Evolutionary conservation across 306 rosid species (phyloP), one percentile per base, ranked within the genome.

Genomic region (Rubus parviflorus): DNA sequence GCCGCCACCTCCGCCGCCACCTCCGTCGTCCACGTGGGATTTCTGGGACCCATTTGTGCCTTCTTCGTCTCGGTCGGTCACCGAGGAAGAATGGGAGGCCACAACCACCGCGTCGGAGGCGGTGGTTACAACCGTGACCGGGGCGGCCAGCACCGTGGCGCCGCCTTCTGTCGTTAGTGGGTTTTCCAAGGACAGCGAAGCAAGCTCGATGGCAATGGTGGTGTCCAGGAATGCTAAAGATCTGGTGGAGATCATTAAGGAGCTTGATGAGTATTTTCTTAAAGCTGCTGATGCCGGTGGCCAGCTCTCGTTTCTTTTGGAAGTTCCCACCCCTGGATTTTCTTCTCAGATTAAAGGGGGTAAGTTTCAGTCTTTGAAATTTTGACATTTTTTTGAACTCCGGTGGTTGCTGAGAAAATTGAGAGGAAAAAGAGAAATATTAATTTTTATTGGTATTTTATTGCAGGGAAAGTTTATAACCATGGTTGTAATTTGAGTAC

Each of bases 11-110:
- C 95, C 97, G 1, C 91, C 93, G 3, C 89, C 91, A 61, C 79
- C 78, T 57, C 61, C 86, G 2, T 85, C 93, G 2, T 90, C 97
- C 54, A 58, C 87, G 0, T 95, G 99, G 97, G 97, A 95, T 73
- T 95, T 92, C 87, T 95, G 99, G 99, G 97, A 92, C 86, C 99
- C 99, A 12, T 92, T 95, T 90, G 82, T 86, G 87, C 89, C 82
- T 67, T 79, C 88, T 0, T 73, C 87, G 23, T 86, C 98, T 9
- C 73, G 90, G 84, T 75, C 89, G 11, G 89, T 70, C 43, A 87
- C 93, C 0, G 97, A 91, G 89, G 99, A 95, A 75, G 96, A 88
- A 77, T 89, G 94, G 97, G 97, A 89, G 25, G 87, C 86, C 8
- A 80, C 93, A 1, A 89, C 97, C 20, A 83, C 85, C 3, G 86